phyloP scores from a whole-genome alignment of 2,329 filamentous ascomycete genomes.

The Alternaria postmessia region DNA sequence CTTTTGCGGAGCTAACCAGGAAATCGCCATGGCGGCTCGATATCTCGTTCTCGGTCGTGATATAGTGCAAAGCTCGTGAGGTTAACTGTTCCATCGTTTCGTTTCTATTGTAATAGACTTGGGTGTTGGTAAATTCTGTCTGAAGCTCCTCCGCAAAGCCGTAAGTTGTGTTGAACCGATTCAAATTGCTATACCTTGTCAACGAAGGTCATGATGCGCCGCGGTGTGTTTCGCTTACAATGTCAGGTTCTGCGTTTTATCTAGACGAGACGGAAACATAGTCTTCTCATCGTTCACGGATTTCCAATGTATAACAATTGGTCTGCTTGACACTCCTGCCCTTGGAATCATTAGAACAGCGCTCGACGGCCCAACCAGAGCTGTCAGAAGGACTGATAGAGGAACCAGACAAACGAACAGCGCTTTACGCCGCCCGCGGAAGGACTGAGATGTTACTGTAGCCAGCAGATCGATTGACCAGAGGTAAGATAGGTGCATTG shows the following conservation, averaged over 20 bases:
- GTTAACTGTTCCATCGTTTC: background rate
- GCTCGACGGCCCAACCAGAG: conserved; percentile 18
- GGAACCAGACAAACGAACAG: background rate
- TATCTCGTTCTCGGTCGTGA: background rate
- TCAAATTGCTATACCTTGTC: background rate
- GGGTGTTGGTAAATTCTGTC: background rate
- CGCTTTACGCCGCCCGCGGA: background rate
- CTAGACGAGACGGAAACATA: background rate
- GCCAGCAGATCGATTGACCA: conserved; percentile 26
- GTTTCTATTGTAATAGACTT: background rate
- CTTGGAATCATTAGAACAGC: conserved; percentile 19
- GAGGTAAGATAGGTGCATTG: conserved; percentile 23
- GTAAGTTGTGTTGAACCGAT: background rate
- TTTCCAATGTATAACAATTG: background rate
- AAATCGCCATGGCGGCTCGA: background rate
- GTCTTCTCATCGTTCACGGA: fast-evolving
- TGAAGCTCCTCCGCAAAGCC: background rate
- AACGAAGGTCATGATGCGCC: background rate
- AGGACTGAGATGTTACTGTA: background rate
- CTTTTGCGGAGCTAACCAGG: background rate
- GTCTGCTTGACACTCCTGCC: background rate
- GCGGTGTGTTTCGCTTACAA: background rate
- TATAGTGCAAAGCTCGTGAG: background rate
- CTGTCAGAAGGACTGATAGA: background rate
- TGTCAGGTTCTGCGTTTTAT: background rate